Evolutionary conservation across 2,329 filamentous ascomycete genomes (phyloP), one percentile per base, ranked within the genome.

Genomic region (Ophiostoma piceae): DNA sequence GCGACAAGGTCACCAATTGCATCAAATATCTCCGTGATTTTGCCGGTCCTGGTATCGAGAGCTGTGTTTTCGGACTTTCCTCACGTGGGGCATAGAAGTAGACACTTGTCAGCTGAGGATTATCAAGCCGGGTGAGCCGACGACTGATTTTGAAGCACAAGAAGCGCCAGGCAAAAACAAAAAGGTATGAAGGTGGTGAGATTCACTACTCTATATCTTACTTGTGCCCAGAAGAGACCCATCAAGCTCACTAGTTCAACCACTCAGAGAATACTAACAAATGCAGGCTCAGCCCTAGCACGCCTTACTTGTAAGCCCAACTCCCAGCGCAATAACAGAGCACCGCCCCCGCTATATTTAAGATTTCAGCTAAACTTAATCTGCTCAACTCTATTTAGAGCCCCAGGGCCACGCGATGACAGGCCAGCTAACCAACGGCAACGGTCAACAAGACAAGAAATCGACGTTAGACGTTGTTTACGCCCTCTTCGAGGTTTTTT

Each of bases 1-100:
- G 62, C 35, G 35, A 65, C 62, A 39, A 39, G 35, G 62, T 65
- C 32, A 19, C 32, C 19, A 39, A 65, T 6, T 37, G 32, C 16
- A 65, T 65, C 35, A 39, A n/a, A 22, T 65, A 37, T 39, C 62
- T 65, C 19, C 62, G 62, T 9, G 35, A 65, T 11, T n/a, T 39
- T n/a, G 62, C 62, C 9, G 35, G 62, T 16, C 62, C 62, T 22
- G 35, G n/a, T 7, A 26, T 65, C 8, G 62, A 65, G 62, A 65
- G 62, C n/a, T 65, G 62, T n/a, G 35, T 39, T 19, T 65, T 65
- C 19, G 62, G 62, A 2, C 62, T 65, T 35, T 39, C 62, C 3
- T 39, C 62, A 2, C 62, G 35, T 8, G 9, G n/a, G 35, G 16
- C 62, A 2, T 65, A 65, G 26, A 32, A 11, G 26, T 4, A 62